Conservation (phyloP, 805 yeast genomes). For the Cyberlindnera japonica region DNA sequence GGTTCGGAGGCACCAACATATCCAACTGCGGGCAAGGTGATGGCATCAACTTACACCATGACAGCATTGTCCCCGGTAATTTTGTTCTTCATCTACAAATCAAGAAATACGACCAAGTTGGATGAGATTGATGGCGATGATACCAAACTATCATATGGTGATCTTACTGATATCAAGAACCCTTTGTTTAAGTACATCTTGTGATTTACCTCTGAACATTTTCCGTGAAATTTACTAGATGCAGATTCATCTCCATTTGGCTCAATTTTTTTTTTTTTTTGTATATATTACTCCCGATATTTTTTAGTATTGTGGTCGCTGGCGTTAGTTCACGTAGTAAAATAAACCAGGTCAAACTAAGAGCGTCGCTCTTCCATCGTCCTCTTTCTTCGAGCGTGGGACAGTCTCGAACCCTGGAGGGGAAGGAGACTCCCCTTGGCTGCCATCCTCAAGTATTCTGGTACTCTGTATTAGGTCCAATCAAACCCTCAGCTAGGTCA, state of each 20-base stretch:
- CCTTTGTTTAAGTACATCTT: constrained; percentile 32
- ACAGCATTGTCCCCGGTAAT: constrained; percentile 4
- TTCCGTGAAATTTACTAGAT: not conserved
- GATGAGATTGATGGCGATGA: constrained; percentile 8
- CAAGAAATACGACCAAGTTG: constrained; percentile 5
- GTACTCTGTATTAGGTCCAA: no score
- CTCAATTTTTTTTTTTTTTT: no score
- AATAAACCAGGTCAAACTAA: no score
- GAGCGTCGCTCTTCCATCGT: no score
- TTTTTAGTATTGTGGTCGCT: no score
- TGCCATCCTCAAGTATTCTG: no score
- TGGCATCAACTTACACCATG: constrained; percentile 8
- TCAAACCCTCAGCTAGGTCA: no score
- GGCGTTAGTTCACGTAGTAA: no score
- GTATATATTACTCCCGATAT: not conserved
- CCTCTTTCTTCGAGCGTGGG: no score
- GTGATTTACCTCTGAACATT: not conserved
- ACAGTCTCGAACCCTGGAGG: no score
- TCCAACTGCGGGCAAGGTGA: constrained; percentile 17
- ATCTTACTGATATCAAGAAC: constrained; percentile 37
- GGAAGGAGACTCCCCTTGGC: no score
- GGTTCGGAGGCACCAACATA: constrained; percentile 55
- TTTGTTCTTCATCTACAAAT: constrained; percentile 6
- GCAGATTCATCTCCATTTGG: no score
- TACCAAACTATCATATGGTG: constrained; percentile 32